phyloP scores from a whole-genome alignment of 2,329 filamentous ascomycete species.

The Aspergillus tanneri region DNA sequence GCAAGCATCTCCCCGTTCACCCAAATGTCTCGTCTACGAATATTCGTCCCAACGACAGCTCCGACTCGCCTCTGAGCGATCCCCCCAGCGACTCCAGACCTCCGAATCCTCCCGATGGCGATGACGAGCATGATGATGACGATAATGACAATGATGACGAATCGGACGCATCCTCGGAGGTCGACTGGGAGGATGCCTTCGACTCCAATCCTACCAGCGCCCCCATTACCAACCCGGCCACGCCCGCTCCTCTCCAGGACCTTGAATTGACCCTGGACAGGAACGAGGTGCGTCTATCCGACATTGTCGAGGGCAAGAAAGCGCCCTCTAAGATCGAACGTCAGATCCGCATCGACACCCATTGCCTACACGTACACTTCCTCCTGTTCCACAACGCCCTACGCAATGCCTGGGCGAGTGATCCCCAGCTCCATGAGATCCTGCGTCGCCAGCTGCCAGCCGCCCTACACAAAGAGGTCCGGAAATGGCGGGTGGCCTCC shows the following conservation, averaged over 20 bases:
- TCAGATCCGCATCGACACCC: conserved; percentile 72
- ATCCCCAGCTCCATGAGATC: conserved; percentile 70
- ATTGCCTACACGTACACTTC: conserved; percentile 84
- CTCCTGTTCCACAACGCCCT: conserved; percentile 87
- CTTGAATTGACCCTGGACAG: conserved; percentile 68
- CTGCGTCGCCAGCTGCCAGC: conserved; percentile 71
- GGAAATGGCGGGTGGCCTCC: conserved; percentile 69
- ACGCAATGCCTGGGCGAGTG: conserved; percentile 80
- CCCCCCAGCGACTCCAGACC: conserved; percentile 38
- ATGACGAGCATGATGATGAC: conserved; percentile 30
- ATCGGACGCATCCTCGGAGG: conserved; percentile 56
- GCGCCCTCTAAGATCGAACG: conserved; percentile 83
- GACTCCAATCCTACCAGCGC: conserved; percentile 36
- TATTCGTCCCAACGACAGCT: conserved; percentile 28
- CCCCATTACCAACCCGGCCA: conserved; percentile 33
- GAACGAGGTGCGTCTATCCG: conserved; percentile 57
- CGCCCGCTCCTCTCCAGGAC: conserved; percentile 60
- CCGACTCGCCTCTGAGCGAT: conserved; percentile 41
- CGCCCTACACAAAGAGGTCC: conserved; percentile 68
- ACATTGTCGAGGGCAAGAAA: conserved; percentile 68
- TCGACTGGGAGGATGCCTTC: conserved; percentile 60
- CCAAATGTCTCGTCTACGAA: too few relatives aligned
- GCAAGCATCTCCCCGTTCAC: conserved; percentile 44
- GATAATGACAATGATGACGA: conserved; percentile 41
- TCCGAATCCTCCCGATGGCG: conserved; percentile 55